Conservation (phyloP, 306 rosid genomes). For the Mimosa pudica region DNA sequence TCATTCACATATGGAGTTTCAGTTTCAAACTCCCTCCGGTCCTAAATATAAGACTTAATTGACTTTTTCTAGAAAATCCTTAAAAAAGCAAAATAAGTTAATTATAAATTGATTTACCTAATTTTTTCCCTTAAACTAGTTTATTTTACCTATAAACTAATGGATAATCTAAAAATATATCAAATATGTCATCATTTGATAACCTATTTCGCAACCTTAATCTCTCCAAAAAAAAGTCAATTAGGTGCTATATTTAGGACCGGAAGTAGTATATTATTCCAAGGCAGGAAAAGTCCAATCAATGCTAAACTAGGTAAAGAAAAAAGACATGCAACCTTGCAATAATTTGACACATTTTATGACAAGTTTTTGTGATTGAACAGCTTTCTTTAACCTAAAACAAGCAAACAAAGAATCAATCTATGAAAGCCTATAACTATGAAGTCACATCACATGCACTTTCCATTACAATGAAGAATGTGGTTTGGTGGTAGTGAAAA, state of each 20-base stretch:
- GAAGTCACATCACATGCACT: not conserved
- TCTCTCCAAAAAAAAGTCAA: too few species aligned
- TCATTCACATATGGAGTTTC: conserved; percentile 2
- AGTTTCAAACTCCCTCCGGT: too few species aligned
- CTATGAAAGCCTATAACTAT: not conserved
- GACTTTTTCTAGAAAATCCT: too few species aligned
- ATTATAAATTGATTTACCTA: too few species aligned
- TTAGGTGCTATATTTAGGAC: too few species aligned
- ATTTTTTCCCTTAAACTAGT: too few species aligned
- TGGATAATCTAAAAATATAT: too few species aligned
- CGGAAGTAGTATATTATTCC: not conserved
- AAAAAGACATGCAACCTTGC: conserved; percentile 9
- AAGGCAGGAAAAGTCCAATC: conserved; percentile 16
- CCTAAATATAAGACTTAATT: too few species aligned
- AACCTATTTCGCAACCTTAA: too few species aligned
- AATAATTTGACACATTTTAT: not conserved
- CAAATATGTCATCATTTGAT: too few species aligned
- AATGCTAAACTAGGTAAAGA: not conserved
- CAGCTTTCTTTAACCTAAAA: conserved; percentile 1
- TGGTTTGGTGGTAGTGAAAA: not conserved
- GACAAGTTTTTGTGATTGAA: not conserved
- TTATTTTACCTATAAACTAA: too few species aligned
- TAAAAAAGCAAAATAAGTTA: too few species aligned
- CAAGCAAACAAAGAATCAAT: conserved; percentile 1
- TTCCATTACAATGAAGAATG: not conserved